Evolutionary conservation across 2,329 filamentous ascomycete species (phyloP), one percentile per base, ranked within the genome.

Genomic region (Aureobasidium sp.): DNA sequence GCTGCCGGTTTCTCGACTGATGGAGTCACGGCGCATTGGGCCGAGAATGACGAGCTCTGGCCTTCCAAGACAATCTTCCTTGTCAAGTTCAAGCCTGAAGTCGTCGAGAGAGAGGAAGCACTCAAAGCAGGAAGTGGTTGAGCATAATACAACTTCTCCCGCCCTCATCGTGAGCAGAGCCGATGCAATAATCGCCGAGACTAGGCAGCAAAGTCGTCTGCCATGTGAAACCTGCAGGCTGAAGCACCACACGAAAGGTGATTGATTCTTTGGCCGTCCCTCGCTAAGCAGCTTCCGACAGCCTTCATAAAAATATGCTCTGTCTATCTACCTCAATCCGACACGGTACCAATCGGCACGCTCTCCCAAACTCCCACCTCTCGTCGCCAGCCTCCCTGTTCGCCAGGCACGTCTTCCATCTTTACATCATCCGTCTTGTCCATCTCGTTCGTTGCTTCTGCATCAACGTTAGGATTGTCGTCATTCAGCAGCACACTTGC

Each of bases 41-140:
- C 79, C 25, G 49, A 73, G 75, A 57, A 88, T 4, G 72, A 72
- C 17, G 71, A 73, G 60, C 85, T 97, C 82, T 97, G 91, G 90
- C 93, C 93, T 0, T 88, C 88, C 29, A 88, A 93, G 75, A 98
- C 93, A 38, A 90, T 98, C 27, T 98, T 96, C 66, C 70, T 98
- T 68, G 84, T 98, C 65, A 90, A 91, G 71, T 98, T 98, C 67
- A 84, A 88, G 59, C 78, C 83, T n/a, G 87, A 89, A 68, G 91
- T 97, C 37, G 75, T 97, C 68, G 91, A 97, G 74, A 77, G 93
- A 67, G 93, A 98, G 76, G 84, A 84, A 57, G 64, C 63, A 24
- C 58, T 68, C 38, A 68, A 68, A 52, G 62, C 63, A 40, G 60
- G 62, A 30, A 63, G 63, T 52, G 60, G 63, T 35, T 63, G 60